Conservation (phyloP, 495 filamentous ascomycete species). For the Daldinia concentrica region DNA sequence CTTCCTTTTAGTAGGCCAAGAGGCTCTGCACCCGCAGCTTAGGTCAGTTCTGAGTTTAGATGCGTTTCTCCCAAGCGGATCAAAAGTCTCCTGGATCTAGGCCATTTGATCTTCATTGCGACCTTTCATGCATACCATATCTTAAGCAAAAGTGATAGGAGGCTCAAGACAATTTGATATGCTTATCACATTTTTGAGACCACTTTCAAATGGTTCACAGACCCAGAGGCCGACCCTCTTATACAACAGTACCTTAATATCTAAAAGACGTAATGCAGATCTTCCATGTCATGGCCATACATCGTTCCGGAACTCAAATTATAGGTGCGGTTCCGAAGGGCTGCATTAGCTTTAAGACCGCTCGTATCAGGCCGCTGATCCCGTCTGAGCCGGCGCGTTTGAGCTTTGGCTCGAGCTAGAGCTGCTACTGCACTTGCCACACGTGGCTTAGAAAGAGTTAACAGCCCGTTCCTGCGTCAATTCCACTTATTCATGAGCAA, state of each 20-base stretch:
- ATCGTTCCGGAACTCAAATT: background rate
- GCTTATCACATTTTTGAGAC: conserved; percentile 1
- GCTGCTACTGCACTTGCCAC: conserved; percentile 4
- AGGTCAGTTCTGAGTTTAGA: conserved; percentile 11
- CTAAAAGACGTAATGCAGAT: background rate
- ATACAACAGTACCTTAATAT: background rate
- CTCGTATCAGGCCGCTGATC: conserved; percentile 31
- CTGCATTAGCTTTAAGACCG: conserved; percentile 17
- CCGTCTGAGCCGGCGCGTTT: conserved; percentile 8
- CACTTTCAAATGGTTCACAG: conserved; percentile 10
- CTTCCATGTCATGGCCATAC: background rate
- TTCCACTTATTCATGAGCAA: background rate
- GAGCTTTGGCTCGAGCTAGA: conserved; percentile 6
- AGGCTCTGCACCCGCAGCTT: conserved; percentile 10
- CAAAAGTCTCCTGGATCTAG: conserved; percentile 14
- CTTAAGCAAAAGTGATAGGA: background rate
- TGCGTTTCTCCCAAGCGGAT: conserved; percentile 12
- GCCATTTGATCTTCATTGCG: conserved; percentile 21
- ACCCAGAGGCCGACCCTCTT: background rate
- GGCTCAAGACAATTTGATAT: background rate
- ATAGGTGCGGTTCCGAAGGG: background rate
- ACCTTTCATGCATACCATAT: conserved; percentile 33
- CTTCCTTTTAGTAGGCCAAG: background rate
- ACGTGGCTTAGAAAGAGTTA: background rate
- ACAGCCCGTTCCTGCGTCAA: background rate